Evolutionary conservation across 495 filamentous ascomycete genomes (phyloP).

Genomic region (Parmelia sp.): DNA sequence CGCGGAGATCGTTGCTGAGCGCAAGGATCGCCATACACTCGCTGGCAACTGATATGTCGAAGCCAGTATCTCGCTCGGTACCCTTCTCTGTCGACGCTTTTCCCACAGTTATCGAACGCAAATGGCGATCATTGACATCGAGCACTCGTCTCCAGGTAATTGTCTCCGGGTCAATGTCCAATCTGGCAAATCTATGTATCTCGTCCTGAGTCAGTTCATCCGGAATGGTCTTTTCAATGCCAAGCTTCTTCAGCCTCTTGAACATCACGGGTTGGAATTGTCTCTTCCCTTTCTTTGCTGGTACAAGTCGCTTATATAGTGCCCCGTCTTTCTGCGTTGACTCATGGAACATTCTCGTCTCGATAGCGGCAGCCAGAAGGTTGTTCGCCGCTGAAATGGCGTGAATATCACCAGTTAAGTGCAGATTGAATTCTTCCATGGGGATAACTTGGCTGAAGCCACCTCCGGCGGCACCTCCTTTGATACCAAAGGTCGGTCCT

Average conservation of each 20-base stretch:
- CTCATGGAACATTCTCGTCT: slow-evolving; percentile 98
- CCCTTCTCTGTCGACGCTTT: slow-evolving; percentile 87
- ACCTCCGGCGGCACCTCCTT: slow-evolving; percentile 93
- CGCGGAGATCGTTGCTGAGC: slow-evolving; percentile 75
- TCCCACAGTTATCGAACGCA: slow-evolving; percentile 81
- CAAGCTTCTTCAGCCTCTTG: slow-evolving; percentile 85
- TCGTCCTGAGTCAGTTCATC: slow-evolving; percentile 86
- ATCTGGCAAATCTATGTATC: slow-evolving; percentile 74
- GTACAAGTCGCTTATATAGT: slow-evolving; percentile 83
- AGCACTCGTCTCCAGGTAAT: slow-evolving; percentile 96
- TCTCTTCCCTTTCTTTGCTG: slow-evolving; percentile 80
- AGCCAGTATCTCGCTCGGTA: slow-evolving; percentile 73
- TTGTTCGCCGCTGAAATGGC: slow-evolving; percentile 97
- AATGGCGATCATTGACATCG: slow-evolving; percentile 93
- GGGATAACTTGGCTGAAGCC: slow-evolving; percentile 98
- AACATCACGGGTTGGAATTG: slow-evolving; percentile 86
- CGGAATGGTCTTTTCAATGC: slow-evolving; percentile 90
- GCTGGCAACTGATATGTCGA: slow-evolving; percentile 95
- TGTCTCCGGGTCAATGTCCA: slow-evolving; percentile 93
- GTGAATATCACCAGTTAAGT: slow-evolving; percentile 96
- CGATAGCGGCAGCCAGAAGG: slow-evolving; percentile 93
- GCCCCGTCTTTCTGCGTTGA: slow-evolving; percentile 85
- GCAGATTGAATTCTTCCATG: slow-evolving; percentile 99
- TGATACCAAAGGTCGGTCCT: slow-evolving; percentile 97
- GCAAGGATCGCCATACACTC: slow-evolving; percentile 98